Base-by-base conservation (phyloP, 1,284 basidiomycete genomes). In the Bjerkandera adusta region DNA sequence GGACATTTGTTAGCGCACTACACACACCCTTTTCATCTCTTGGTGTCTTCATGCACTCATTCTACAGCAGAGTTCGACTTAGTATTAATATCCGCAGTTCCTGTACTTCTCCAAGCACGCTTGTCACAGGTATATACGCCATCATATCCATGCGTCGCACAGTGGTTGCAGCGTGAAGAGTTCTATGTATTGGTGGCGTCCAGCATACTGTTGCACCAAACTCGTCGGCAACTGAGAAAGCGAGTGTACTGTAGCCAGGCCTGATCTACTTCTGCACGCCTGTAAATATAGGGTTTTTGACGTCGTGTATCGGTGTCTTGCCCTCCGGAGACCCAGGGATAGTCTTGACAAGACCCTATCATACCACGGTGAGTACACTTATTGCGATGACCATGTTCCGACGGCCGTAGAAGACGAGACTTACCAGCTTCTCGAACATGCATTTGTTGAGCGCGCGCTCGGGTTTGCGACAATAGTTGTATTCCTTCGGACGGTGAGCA, bases 401-500 rank as follows among this genome's bases (percentile, higher is more conserved):
- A 25, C 11, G n/a, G n/a, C n/a, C n/a, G n/a, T n/a, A n/a, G n/a
- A 33, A 32, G 21, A 45, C 33, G 22, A 11, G 21, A 74, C 85
- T 57, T 54, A 92, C 92, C 55, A 99, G 79, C 69, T 97, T 98
- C 69, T 96, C 88, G 62, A 97, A 96, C 73, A 98, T 92, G 72
- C 97, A 99, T 55, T 85, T 75, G 77, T 99, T 99, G 47, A 99
- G 78, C 47, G 83, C 70, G 56, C 87, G 85, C 68, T 99, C 97
- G 21, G 85, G 85, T 68, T 92, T 89, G 57, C 96, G 85, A 68
- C 97, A 99, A 36, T 77, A 79, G 65, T 89, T 88, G 66, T 92
- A 94, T 71, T 96, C 87, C 93, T 95, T 68, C 18, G 26, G 2
- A 4, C 3, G 33, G 26, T 36, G 18, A 53, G 39, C 11, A 12